These are phyloP conservation scores for Metschnikowia peoriensis DNA, from an alignment of 805 yeast genomes.

Conservation along the genomic window DNA sequence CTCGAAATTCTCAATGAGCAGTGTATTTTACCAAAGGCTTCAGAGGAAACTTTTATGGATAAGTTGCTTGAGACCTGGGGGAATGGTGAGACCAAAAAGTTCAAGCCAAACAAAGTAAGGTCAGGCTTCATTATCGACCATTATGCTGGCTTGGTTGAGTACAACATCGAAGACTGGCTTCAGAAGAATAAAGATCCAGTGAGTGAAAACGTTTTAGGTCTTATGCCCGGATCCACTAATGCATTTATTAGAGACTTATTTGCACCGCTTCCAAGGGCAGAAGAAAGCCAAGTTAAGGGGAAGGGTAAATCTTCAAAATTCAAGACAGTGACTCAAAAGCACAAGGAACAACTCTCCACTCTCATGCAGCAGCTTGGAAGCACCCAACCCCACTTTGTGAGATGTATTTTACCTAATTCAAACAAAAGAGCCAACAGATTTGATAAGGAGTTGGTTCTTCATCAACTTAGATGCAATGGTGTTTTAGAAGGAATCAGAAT, in stretches of 20 bases:
- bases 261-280: conserved; percentile 12
- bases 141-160: conserved; percentile 97
- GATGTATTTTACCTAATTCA: conserved; percentile 91
- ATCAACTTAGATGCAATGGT: conserved; percentile 94
- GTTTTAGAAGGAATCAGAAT: conserved; percentile 97
- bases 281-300: conserved; percentile 21
- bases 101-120: conserved; percentile 68
- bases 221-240: conserved; percentile 59
- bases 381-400: conserved; percentile 94
- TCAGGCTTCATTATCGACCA: conserved; percentile 84
- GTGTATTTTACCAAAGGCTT: conserved; percentile 88
- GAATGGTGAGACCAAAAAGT: conserved; percentile 44
- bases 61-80: conserved; percentile 71
- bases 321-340: conserved; percentile 80
- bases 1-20: conserved; percentile 90
- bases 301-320: conserved; percentile 18
- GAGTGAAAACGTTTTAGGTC: conserved; percentile 65
- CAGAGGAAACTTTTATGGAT: conserved; percentile 78
- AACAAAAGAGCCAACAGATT: conserved; percentile 67
- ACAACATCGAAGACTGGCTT: conserved; percentile 88
- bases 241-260: conserved; percentile 57
- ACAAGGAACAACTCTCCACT: conserved; percentile 75
- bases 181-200: conserved; percentile 94
- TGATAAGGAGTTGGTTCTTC: conserved; percentile 74
- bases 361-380: conserved; percentile 69